These are phyloP conservation scores for Boletales sp. DNA, from an alignment of 768 basidiomycete genomes.

Conservation along the genomic window DNA sequence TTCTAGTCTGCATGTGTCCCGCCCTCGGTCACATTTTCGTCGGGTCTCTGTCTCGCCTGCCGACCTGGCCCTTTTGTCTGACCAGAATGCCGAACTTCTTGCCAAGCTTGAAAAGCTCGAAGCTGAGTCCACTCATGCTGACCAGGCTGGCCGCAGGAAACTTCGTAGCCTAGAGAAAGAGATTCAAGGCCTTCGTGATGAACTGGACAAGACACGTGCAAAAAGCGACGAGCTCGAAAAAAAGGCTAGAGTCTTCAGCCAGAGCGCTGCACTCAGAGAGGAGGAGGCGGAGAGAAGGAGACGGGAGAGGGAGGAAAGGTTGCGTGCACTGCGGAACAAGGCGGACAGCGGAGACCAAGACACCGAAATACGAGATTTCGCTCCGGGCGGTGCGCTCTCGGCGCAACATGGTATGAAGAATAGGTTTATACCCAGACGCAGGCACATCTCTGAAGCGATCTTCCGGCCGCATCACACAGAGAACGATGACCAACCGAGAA, in stretches of 20 bases:
- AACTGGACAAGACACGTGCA: conserved; percentile 72
- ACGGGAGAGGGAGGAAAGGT: conserved; percentile 45
- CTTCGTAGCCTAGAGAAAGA: conserved; percentile 76
- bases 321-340: conserved; percentile 49
- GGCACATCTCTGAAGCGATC: conserved; percentile 28
- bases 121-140: conserved; percentile 60
- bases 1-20: conserved; percentile 14
- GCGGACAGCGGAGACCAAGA: conserved; percentile 29
- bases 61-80: conserved; percentile 68
- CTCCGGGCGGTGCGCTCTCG: conserved; percentile 50
- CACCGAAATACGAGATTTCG: conserved; percentile 50
- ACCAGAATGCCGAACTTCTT: conserved; percentile 81
- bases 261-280: conserved; percentile 17
- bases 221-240: conserved; percentile 70
- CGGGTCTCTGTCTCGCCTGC: conserved; percentile 63
- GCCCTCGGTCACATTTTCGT: conserved; percentile 24
- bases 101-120: conserved; percentile 74
- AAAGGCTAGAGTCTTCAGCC: conserved; percentile 46
- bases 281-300: conserved; percentile 31
- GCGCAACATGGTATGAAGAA: conserved; percentile 12
- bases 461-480: conserved; percentile 9
- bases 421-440: conserved; percentile 22
- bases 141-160: conserved; percentile 63
- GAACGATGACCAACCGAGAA: conserved; percentile 14
- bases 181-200: conserved; percentile 67